These are phyloP conservation scores for Juncus effusus DNA, from an alignment of 176 grass and related monocot genomes.

Conservation along the genomic window DNA sequence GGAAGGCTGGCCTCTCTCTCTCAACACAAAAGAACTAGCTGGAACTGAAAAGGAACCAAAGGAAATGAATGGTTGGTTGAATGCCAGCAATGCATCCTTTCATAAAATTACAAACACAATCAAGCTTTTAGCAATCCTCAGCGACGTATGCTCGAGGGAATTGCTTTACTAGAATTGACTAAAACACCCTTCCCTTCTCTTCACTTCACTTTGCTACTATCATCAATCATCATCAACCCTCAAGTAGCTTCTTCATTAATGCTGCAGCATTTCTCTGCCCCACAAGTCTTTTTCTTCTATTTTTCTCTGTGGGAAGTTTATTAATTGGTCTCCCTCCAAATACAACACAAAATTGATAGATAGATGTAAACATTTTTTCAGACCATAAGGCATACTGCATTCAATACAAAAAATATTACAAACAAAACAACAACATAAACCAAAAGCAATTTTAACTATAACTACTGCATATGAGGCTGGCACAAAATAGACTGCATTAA, in stretches of 20 bases:
- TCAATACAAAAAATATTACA: slow-evolving; percentile 19
- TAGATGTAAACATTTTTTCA: slow-evolving; percentile 6
- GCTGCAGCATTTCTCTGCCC: neutral
- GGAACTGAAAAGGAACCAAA: neutral
- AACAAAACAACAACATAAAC: neutral
- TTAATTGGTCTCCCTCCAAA: neutral
- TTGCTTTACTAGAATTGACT: slow-evolving; percentile 18
- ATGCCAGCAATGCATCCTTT: slow-evolving; percentile 30
- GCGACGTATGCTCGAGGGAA: slow-evolving; percentile 41
- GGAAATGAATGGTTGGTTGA: slow-evolving; percentile 12
- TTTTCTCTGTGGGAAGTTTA: no score
- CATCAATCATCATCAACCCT: neutral
- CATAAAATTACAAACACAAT: slow-evolving; percentile 12
- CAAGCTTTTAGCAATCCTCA: slow-evolving; percentile 6
- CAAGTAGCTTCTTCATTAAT: no score
- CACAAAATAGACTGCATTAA: slow-evolving; percentile 12
- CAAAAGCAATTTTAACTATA: slow-evolving; percentile 16
- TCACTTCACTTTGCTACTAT: slow-evolving; percentile 1
- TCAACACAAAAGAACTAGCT: neutral
- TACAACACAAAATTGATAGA: slow-evolving; percentile 6
- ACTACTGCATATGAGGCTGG: neutral
- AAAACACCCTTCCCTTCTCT: slow-evolving; percentile 18
- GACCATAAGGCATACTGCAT: slow-evolving; percentile 7
- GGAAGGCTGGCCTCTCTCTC: neutral
- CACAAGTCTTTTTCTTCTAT: slow-evolving; percentile 10